A percentile compares a stretch with the other conserved stretches of the same genome.
phyloP scores from a whole-genome alignment of 1,139 yeast genomes.

The Candida buenavistaensis region DNA sequence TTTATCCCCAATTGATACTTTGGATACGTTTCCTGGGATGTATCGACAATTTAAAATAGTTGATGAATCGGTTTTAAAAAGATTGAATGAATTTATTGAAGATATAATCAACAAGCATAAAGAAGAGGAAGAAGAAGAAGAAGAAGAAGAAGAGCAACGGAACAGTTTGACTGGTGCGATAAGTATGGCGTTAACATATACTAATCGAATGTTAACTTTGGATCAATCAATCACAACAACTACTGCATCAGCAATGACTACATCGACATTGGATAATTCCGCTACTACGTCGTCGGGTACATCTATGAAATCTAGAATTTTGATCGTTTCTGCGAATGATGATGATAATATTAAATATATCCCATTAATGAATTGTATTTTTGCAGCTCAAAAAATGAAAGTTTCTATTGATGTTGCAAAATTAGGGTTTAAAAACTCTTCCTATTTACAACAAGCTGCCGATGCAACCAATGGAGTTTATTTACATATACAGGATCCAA shows the following conservation, averaged over 20 bases:
- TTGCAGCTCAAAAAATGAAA: conserved; percentile 92
- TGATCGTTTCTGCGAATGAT: conserved; percentile 74
- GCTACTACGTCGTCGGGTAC: conserved; percentile 18
- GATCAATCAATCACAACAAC: conserved; percentile 52
- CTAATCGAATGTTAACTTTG: conserved; percentile 62
- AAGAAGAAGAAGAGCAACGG: conserved; percentile 12
- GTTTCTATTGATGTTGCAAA: conserved; percentile 91
- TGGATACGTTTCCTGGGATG: conserved; percentile 46
- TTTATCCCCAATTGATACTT: conserved; percentile 10
- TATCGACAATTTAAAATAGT: conserved; percentile 83
- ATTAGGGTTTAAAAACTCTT: conserved; percentile 66
- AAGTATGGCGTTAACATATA: conserved; percentile 74
- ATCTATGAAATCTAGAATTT: conserved; percentile 65
- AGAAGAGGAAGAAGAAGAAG: too few species aligned
- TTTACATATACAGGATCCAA: conserved; percentile 68
- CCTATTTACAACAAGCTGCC: conserved; percentile 91
- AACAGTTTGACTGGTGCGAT: conserved; percentile 74
- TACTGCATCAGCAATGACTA: conserved; percentile 46
- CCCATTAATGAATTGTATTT: conserved; percentile 92
- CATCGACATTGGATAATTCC: conserved; percentile 30
- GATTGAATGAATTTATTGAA: conserved; percentile 51
- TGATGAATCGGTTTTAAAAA: conserved; percentile 73
- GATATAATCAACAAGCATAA: conserved; percentile 13
- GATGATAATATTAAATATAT: conserved; percentile 83
- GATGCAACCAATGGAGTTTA: conserved; percentile 95